These are phyloP conservation scores for Backusella morwellensis DNA, from an alignment of 192 early-diverging fungal genomes.

Conservation along the genomic window DNA sequence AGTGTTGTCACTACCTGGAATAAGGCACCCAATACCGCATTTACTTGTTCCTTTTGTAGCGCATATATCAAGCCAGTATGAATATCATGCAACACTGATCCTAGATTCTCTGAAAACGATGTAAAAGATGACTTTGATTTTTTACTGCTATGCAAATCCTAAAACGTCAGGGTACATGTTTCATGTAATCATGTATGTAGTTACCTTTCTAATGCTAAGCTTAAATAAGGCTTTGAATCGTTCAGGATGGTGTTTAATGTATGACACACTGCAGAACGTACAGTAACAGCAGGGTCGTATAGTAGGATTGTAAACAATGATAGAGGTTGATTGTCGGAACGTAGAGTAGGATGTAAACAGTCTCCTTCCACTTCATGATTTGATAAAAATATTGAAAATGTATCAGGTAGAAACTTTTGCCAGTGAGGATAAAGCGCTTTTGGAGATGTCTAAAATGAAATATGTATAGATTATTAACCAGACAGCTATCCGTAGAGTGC, in stretches of 20 bases:
- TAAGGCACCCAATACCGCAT: conserved; percentile 21
- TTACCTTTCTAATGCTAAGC: conserved; percentile 51
- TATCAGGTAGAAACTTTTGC: conserved; percentile 50
- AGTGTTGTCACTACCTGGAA: conserved; percentile 33
- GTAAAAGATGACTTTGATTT: conserved; percentile 46
- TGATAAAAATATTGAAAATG: conserved; percentile 21
- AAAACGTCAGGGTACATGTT: neutral
- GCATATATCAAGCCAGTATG: conserved; percentile 36
- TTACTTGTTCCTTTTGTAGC: conserved; percentile 21
- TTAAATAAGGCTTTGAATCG: conserved; percentile 51
- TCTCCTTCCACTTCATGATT: conserved; percentile 11
- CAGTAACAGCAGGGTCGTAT: conserved; percentile 44
- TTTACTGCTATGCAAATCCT: neutral
- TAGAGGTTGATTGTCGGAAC: conserved; percentile 29
- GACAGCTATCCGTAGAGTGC: neutral
- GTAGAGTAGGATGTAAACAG: conserved; percentile 2
- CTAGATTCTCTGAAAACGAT: conserved; percentile 41
- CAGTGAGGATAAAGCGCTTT: conserved; percentile 54
- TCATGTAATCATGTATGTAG: neutral
- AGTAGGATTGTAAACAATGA: conserved; percentile 48
- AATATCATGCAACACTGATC: conserved; percentile 34
- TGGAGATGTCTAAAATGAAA: conserved; percentile 34
- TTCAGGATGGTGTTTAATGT: conserved; percentile 44
- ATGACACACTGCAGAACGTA: conserved; percentile 47
- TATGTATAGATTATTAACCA: neutral